Percentiles rank a stretch among this genome's conserved stretches.
Conservation (phyloP, 2,329 filamentous ascomycete genomes). For the Dothideomycetes sp. region DNA sequence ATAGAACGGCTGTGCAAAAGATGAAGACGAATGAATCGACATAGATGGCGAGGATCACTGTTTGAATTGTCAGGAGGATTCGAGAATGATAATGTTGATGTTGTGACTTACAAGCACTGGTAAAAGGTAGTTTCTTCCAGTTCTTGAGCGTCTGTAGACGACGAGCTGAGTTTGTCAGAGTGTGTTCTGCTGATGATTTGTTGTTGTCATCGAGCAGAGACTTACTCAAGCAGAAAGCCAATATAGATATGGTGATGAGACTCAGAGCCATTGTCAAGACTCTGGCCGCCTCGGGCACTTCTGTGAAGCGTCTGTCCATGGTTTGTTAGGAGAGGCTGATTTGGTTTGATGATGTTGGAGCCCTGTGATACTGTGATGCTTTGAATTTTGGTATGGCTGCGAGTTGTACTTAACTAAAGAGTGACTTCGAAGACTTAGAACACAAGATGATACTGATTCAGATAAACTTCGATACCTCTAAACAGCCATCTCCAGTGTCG, state of each 20-base stretch:
- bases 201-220: too few species aligned
- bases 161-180: slow-evolving; percentile 14
- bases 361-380: too few species aligned
- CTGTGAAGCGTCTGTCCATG: too few species aligned
- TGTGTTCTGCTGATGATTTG: not conserved
- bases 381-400: too few species aligned
- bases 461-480: too few species aligned
- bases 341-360: too few species aligned
- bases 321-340: too few species aligned
- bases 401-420: too few species aligned
- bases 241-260: slow-evolving; percentile 21
- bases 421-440: too few species aligned
- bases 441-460: too few species aligned
- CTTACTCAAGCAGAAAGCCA: slow-evolving; percentile 17
- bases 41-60: slow-evolving; percentile 54
- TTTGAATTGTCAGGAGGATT: not conserved
- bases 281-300: slow-evolving; percentile 7
- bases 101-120: slow-evolving; percentile 9
- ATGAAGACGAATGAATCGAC: slow-evolving; percentile 53
- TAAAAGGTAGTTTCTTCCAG: slow-evolving; percentile 21
- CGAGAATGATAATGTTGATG: slow-evolving; percentile 14
- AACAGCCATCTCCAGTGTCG: too few species aligned
- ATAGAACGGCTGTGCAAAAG: slow-evolving; percentile 47
- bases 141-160: slow-evolving; percentile 20
- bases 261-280: slow-evolving; percentile 21